Evolutionary conservation across 2,329 filamentous ascomycete species (phyloP), one percentile per base, ranked within the genome.

Genomic region (Alternaria angustiovoidea): DNA sequence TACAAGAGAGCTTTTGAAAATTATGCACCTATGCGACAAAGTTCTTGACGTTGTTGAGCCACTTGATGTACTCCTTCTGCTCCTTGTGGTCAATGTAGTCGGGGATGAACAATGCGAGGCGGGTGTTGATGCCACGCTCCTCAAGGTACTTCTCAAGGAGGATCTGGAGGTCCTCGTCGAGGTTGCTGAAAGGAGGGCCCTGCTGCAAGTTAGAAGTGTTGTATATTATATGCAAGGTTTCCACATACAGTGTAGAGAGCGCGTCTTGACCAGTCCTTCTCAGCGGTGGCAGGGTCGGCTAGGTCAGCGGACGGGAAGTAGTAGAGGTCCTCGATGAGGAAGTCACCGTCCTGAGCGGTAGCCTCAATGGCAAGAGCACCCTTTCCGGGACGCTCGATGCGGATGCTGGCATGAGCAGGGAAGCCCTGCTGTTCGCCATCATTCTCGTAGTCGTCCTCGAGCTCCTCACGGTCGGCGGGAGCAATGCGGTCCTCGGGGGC

Each of bases 1-100:
- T 75, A 70, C 67, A 72, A 59, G 38, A 62, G 48, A 36, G 32
- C 8, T 24, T 49, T 49, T 49, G 32, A 2, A 7, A 2, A 16
- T 11, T 20, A n/a, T 9, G 24, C 20, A 43, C 53, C 71, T 81
- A 83, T 77, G 91, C 90, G 68, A 97, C 84, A 76, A 98, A 97
- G 65, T 82, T 83, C 88, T 94, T 95, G 81, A 97, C 87, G 77
- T 91, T 88, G 80, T 89, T 87, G 79, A 99, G 84, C 95, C 96
- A 99, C 68, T 86, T 83, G 63, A 96, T 83, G 81, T 99, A 99
- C 86, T 99, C 95, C 82, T 89, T 91, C 88, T 98, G 94, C 88
- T 99, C 95, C 89, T 99, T 99, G 82, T 91, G 88, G 78, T 98
- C 93, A 75, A 98, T 94, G 83, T 97, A 99, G 79, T 98, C 94